Conservation (phyloP, 192 early-diverging fungal species). For the Linderina pennispora region DNA sequence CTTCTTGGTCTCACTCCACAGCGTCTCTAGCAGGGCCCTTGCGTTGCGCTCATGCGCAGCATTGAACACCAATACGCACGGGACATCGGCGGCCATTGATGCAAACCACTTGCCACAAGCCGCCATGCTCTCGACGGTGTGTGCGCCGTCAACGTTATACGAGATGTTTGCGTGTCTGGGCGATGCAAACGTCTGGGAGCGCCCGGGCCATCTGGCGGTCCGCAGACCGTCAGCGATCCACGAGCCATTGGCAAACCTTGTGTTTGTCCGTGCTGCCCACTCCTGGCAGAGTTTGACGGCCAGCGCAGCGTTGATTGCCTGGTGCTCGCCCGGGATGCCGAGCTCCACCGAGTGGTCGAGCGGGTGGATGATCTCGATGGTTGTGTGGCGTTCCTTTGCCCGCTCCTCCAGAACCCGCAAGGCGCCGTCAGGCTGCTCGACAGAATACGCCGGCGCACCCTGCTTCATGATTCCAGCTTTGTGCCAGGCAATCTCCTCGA, state of each 20-base stretch:
- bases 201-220: conserved; percentile 78
- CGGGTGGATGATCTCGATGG: conserved; percentile 30
- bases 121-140: conserved; percentile 82
- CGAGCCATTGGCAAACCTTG: conserved; percentile 5
- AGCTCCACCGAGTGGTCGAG: conserved; percentile 2
- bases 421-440: conserved; percentile 64
- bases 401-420: conserved; percentile 60
- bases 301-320: conserved; percentile 76
- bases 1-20: conserved; percentile 37
- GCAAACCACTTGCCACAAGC: conserved; percentile 55
- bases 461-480: conserved; percentile 78
- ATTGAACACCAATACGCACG: conserved; percentile 79
- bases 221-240: conserved; percentile 50
- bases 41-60: conserved; percentile 73
- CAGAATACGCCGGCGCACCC: conserved; percentile 64
- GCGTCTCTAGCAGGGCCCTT: conserved; percentile 54
- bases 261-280: conserved; percentile 50
- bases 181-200: conserved; percentile 66
- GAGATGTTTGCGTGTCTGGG: conserved; percentile 41
- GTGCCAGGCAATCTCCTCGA: conserved; percentile 76
- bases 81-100: background rate
- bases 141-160: conserved; percentile 93
- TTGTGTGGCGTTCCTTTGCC: conserved; percentile 56
- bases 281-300: conserved; percentile 65
- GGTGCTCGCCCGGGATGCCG: conserved; percentile 81